A percentile compares a stretch with the other conserved stretches of the same genome.
phyloP scores from a whole-genome alignment of 2,329 filamentous ascomycete genomes.

The Beauveria australis region DNA sequence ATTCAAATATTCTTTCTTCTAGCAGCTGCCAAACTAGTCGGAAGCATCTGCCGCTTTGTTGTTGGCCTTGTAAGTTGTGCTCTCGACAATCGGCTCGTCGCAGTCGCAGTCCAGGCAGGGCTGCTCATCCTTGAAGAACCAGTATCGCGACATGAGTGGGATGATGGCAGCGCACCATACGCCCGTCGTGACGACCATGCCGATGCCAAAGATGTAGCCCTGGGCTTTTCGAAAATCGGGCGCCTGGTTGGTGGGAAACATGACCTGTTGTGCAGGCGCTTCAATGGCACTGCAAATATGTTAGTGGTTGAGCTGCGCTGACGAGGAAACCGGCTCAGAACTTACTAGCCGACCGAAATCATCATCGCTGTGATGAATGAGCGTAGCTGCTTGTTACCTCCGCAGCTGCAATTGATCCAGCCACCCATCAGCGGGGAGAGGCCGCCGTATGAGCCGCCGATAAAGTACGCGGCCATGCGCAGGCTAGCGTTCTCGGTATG shows the following conservation, averaged over 20 bases:
- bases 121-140: conserved; percentile 1
- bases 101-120: neutral
- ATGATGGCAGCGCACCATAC: conserved; percentile 9
- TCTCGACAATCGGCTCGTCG: neutral
- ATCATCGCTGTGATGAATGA: conserved; percentile 10
- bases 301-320: neutral
- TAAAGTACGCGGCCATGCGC: conserved; percentile 11
- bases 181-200: conserved; percentile 6
- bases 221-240: conserved; percentile 5
- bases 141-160: conserved; percentile 6
- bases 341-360: conserved; percentile 13
- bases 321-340: neutral
- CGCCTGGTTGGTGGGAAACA: conserved; percentile 8
- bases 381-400: conserved; percentile 11
- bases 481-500: neutral
- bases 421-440: conserved; percentile 9
- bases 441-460: conserved; percentile 6
- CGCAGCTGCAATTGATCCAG: conserved; percentile 12
- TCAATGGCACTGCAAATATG: conserved; percentile 2
- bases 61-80: neutral
- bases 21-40: neutral
- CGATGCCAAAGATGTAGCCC: conserved; percentile 8
- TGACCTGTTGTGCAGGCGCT: conserved; percentile 9
- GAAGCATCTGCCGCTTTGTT: neutral
- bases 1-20: too few relatives aligned